These are phyloP conservation scores for Cyberlindnera euphorbiiphila DNA, from an alignment of 805 yeast species.

Conservation along the genomic window DNA sequence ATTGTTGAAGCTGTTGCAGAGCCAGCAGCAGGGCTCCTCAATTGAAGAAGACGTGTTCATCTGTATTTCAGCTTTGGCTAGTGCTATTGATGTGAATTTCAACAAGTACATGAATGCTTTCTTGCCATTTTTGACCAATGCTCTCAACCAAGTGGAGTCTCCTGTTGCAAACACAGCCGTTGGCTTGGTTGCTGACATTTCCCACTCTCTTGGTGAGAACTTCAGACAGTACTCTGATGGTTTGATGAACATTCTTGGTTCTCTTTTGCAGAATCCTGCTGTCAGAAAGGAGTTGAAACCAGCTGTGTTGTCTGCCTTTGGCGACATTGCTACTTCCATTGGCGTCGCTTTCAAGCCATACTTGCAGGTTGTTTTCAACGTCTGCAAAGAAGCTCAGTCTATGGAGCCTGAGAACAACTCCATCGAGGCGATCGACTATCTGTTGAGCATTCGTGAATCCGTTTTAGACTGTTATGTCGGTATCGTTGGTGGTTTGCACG, in stretches of 20 bases:
- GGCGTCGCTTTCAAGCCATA: constrained; percentile 76
- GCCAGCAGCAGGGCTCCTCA: constrained; percentile 56
- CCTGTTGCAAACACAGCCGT: constrained; percentile 87
- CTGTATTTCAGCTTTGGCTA: constrained; percentile 86
- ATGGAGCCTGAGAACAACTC: constrained; percentile 63
- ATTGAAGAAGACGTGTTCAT: constrained; percentile 94
- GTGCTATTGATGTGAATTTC: constrained; percentile 70
- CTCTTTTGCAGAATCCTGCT: constrained; percentile 58
- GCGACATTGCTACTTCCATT: constrained; percentile 89
- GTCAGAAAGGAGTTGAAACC: constrained; percentile 84
- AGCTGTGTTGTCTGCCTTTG: constrained; percentile 85
- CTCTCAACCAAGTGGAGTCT: constrained; percentile 77
- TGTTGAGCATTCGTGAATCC: constrained; percentile 69
- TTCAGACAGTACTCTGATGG: constrained; percentile 74
- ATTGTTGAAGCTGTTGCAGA: constrained; percentile 65
- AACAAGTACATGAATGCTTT: constrained; percentile 75
- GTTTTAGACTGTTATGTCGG: constrained; percentile 97
- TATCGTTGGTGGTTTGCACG: constrained; percentile 83
- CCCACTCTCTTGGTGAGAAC: constrained; percentile 77
- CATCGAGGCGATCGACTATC: constrained; percentile 73
- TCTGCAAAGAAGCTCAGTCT: constrained; percentile 64
- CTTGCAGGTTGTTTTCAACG: constrained; percentile 71
- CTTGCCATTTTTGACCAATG: constrained; percentile 75
- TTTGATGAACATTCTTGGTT: constrained; percentile 80
- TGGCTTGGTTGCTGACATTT: constrained; percentile 91